Evolutionary conservation across 768 basidiomycete species (phyloP).

Genomic region (Psilocybe tampanensis): DNA sequence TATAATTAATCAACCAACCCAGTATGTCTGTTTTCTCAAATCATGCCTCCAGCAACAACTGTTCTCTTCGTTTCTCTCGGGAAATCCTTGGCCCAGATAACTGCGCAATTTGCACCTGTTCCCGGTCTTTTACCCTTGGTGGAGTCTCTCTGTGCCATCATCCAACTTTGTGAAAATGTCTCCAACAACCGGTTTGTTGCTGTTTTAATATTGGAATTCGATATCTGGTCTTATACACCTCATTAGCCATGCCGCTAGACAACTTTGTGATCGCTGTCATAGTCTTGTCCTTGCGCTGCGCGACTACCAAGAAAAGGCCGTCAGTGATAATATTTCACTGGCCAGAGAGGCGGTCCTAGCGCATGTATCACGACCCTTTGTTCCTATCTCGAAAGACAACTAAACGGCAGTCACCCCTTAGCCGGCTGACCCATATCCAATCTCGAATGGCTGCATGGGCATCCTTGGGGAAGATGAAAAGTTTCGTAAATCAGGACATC

Average conservation of each 20-base stretch:
- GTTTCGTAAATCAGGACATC: conserved; percentile 48
- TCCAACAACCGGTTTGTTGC: conserved; percentile 44
- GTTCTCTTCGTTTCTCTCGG: conserved; percentile 27
- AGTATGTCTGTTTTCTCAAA: not conserved
- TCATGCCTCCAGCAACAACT: conserved; percentile 2
- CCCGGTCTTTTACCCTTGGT: conserved; percentile 48
- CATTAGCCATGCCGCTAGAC: conserved; percentile 41
- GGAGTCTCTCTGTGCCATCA: conserved; percentile 43
- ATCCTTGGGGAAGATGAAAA: conserved; percentile 36
- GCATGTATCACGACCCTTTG: conserved; percentile 11
- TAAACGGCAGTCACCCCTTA: not conserved
- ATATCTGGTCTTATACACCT: not conserved
- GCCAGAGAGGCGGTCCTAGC: conserved; percentile 34
- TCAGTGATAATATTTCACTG: conserved; percentile 32
- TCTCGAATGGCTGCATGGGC: conserved; percentile 47
- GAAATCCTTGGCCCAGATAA: conserved; percentile 43
- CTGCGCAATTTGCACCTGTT: conserved; percentile 49
- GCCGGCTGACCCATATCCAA: conserved; percentile 32
- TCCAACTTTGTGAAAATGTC: conserved; percentile 50
- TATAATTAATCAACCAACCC: not conserved
- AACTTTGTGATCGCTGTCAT: conserved; percentile 49
- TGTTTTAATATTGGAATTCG: conserved; percentile 2
- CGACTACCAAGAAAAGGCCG: conserved; percentile 32
- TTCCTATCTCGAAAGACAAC: not conserved
- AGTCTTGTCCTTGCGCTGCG: conserved; percentile 41